Evolutionary conservation across 441 rosid species (phyloP).

Genomic region (Gossypium davidsonii): DNA sequence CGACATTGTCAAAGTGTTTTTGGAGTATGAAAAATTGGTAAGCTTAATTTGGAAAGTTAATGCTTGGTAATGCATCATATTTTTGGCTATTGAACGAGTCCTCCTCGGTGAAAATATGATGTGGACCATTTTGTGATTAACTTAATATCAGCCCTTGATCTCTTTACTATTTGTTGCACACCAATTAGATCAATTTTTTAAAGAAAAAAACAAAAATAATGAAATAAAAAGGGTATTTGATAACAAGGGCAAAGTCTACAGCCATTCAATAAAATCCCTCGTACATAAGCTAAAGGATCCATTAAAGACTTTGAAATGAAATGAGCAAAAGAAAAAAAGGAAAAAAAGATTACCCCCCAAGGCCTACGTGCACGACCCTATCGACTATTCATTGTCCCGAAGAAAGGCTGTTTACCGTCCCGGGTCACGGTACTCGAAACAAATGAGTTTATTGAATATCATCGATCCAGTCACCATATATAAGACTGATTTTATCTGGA

Average conservation of each 20-base stretch:
- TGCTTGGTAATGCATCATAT: constrained; percentile 19
- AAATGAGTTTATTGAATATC: constrained; percentile 38
- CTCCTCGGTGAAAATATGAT: constrained; percentile 25
- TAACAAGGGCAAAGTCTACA: constrained; percentile 14
- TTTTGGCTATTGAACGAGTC: constrained; percentile 46
- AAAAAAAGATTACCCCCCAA: neutral
- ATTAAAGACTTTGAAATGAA: neutral
- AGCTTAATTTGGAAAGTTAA: constrained; percentile 33
- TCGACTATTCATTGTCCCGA: neutral
- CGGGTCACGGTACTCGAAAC: neutral
- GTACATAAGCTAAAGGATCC: constrained; percentile 1
- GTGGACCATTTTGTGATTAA: constrained; percentile 22
- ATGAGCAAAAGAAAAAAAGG: neutral
- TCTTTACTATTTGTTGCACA: constrained; percentile 8
- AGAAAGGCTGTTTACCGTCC: neutral
- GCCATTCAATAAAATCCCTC: neutral
- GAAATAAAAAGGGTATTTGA: constrained; percentile 4
- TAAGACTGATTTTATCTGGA: constrained; percentile 85
- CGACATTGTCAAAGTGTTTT: neutral
- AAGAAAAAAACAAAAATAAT: neutral
- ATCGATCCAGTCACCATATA: constrained; percentile 97
- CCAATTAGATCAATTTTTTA: neutral
- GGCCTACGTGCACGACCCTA: constrained; percentile 4
- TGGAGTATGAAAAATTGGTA: neutral
- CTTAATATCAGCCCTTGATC: neutral